Conservation (phyloP, 148 eudicot genomes). For the Rhododendron molle region DNA sequence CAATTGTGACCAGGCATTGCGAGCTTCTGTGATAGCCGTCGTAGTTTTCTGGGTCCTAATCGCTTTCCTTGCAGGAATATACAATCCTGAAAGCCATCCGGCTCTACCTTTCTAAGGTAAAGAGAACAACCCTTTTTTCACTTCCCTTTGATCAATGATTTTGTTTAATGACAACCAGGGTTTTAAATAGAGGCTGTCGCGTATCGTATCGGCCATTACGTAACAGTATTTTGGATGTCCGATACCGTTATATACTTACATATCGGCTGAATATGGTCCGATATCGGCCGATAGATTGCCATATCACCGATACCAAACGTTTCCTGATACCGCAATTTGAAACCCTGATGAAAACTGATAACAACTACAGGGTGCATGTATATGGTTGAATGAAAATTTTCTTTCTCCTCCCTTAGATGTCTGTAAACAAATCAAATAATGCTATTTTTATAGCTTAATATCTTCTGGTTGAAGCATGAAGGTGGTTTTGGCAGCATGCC, state of each 20-base stretch:
- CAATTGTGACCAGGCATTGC: conserved; percentile 38
- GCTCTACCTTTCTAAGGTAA: conserved; percentile 27
- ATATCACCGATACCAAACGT: no score
- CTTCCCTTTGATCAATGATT: not conserved
- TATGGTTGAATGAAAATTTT: not conserved
- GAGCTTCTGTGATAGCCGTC: conserved; percentile 60
- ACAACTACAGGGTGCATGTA: not conserved
- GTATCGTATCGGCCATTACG: no score
- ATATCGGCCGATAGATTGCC: no score
- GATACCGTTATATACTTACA: no score
- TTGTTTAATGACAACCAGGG: not conserved
- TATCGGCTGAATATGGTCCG: no score
- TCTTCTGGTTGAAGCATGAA: not conserved
- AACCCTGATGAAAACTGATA: not conserved
- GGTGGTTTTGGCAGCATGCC: not conserved
- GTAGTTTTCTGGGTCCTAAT: conserved; percentile 62
- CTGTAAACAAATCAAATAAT: not conserved
- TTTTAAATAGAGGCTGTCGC: not conserved
- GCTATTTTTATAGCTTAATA: not conserved
- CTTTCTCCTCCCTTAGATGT: not conserved
- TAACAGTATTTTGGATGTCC: no score
- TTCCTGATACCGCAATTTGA: no score
- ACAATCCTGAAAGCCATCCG: conserved; percentile 40
- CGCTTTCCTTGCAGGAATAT: conserved; percentile 49
- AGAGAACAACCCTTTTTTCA: not conserved